Evolutionary conservation across 2,329 filamentous ascomycete species (phyloP).

Genomic region (Alternaria ethzedia): DNA sequence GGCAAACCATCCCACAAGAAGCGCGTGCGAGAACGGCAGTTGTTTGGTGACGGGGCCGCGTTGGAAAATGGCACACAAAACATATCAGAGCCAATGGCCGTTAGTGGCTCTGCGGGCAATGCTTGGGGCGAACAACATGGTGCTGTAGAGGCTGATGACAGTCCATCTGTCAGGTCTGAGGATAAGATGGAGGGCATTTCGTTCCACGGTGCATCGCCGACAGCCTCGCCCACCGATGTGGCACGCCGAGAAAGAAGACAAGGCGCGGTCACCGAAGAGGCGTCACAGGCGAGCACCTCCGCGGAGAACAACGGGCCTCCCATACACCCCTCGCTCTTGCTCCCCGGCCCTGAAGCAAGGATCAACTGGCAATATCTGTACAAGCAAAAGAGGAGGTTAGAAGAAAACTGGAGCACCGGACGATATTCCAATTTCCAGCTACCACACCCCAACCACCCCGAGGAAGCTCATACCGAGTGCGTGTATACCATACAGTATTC

Average conservation of each 20-base stretch:
- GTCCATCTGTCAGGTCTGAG: constrained; percentile 32
- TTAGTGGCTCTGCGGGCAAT: constrained; percentile 24
- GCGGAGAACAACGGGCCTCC: constrained; percentile 17
- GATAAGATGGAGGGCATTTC: constrained; percentile 50
- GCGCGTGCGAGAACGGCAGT: constrained; percentile 55
- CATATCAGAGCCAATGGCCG: constrained; percentile 25
- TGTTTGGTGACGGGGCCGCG: constrained; percentile 45
- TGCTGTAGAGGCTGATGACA: constrained; percentile 55
- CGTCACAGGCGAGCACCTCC: constrained; percentile 11
- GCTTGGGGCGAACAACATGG: constrained; percentile 57
- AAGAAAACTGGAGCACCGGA: constrained; percentile 89
- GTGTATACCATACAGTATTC: constrained; percentile 95
- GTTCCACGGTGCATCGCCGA: constrained; percentile 30
- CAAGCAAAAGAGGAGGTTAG: constrained; percentile 81
- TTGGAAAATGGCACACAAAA: constrained; percentile 31
- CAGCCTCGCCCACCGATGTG: constrained; percentile 21
- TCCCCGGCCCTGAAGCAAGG: constrained; percentile 57
- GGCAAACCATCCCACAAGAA: constrained; percentile 61
- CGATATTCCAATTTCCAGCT: constrained; percentile 87
- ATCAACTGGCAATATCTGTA: constrained; percentile 95
- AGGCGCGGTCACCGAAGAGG: constrained; percentile 9
- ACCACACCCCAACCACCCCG: constrained; percentile 78
- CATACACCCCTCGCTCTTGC: constrained; percentile 41
- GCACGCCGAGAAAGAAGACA: constrained; percentile 27
- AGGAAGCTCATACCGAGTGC: constrained; percentile 88